These are phyloP conservation scores for Penicillium sp. DNA, from an alignment of 2,329 filamentous ascomycete species.

Conservation along the genomic window DNA sequence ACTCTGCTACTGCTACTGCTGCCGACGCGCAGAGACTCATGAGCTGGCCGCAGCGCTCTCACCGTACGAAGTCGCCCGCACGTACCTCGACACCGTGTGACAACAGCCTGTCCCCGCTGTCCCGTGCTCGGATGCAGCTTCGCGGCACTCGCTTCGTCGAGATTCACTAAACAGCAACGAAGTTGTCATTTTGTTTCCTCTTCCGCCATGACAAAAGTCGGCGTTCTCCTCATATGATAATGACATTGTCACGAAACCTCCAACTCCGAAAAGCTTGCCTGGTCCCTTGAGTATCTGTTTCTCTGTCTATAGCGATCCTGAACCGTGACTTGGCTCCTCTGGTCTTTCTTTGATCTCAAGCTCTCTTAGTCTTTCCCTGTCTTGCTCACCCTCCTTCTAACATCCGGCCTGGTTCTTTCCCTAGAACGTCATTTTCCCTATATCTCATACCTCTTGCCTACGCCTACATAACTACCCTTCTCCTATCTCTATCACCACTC, in stretches of 20 bases:
- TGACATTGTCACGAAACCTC: conserved; percentile 22
- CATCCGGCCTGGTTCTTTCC: not conserved
- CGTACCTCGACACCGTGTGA: conserved; percentile 9
- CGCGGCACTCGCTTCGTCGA: conserved; percentile 28
- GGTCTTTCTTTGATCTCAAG: not conserved
- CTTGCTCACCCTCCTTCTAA: not conserved
- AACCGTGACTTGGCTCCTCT: conserved; percentile 7
- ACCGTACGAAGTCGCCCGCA: conserved; percentile 8
- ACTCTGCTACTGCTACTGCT: conserved; percentile 26
- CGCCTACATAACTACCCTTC: not conserved
- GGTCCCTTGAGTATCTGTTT: conserved; percentile 7
- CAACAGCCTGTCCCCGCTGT: conserved; percentile 20
- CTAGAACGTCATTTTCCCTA: not conserved
- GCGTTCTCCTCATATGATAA: conserved; percentile 18
- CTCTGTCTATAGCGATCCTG: conserved; percentile 10
- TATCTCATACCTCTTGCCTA: not conserved
- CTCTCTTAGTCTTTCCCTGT: not conserved
- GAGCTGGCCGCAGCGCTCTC: conserved; percentile 31
- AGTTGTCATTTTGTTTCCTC: not conserved
- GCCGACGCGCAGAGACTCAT: conserved; percentile 34
- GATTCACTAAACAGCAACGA: conserved; percentile 21
- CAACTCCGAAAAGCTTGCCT: conserved; percentile 12
- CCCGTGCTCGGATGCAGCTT: conserved; percentile 25
- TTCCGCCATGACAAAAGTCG: not conserved
- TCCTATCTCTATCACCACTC: not conserved